Evolutionary conservation across 2,329 filamentous ascomycete genomes (phyloP).

Genomic region (Beauveria sp.): DNA sequence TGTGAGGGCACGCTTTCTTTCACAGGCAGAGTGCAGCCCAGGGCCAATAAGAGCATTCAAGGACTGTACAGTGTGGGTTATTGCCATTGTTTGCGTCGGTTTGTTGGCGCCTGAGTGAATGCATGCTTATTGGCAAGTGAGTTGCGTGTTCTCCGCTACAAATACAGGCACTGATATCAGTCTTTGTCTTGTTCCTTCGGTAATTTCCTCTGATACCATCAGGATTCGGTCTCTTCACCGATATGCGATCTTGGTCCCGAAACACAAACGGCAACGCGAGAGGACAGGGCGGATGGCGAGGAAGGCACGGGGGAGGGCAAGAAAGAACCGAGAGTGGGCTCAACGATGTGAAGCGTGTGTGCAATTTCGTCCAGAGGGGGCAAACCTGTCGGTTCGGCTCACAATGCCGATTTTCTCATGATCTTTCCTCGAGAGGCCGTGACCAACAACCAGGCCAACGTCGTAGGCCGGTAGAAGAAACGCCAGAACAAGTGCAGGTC

Average conservation of each 20-base stretch:
- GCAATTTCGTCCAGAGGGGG: neutral
- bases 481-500: neutral
- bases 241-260: neutral
- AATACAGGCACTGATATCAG: neutral
- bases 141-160: neutral
- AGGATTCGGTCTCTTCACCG: neutral
- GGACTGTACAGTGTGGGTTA: too few species aligned
- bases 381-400: neutral
- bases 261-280: neutral
- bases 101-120: too few species aligned
- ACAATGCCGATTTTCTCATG: conserved; percentile 3
- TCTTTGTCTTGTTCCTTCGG: neutral
- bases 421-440: neutral
- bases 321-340: neutral
- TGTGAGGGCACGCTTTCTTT: too few species aligned
- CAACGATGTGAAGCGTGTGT: neutral
- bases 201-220: neutral
- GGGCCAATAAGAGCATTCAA: too few species aligned
- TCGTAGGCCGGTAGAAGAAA: neutral
- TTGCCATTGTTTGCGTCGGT: too few species aligned
- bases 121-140: neutral
- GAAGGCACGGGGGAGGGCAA: neutral
- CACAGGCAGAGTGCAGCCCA: too few species aligned
- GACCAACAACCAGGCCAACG: neutral
- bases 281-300: neutral